These are phyloP conservation scores for Kuraishia molischiana DNA, from an alignment of 805 yeast genomes.

Conservation along the genomic window DNA sequence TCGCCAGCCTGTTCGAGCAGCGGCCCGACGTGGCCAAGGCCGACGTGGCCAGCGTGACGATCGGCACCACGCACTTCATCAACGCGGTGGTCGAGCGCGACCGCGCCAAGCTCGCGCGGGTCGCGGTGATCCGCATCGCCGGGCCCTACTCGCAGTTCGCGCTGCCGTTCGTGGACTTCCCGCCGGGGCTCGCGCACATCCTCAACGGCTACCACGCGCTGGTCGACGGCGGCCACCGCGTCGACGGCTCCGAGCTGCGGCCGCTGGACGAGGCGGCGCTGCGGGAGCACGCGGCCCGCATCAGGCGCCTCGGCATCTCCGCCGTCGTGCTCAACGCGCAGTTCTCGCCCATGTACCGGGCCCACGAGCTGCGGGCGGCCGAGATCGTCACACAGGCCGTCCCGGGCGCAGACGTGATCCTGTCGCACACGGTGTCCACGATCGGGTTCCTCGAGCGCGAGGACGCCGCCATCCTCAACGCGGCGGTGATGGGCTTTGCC, in stretches of 20 bases:
- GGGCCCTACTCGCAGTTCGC: conserved; percentile 29
- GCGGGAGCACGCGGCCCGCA: conserved; percentile 12
- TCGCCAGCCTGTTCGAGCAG: conserved; percentile 20
- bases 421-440: conserved; percentile 30
- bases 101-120: conserved; percentile 26
- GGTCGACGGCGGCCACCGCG: conserved; percentile 30
- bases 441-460: conserved; percentile 36
- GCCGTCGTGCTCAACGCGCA: conserved; percentile 30
- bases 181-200: conserved; percentile 23
- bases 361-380: conserved; percentile 27
- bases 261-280: conserved; percentile 22
- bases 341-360: conserved; percentile 27
- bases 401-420: conserved; percentile 23
- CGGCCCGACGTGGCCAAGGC: conserved; percentile 10
- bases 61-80: conserved; percentile 43
- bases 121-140: conserved; percentile 34
- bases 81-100: conserved; percentile 40
- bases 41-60: conserved; percentile 27
- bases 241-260: conserved; percentile 29
- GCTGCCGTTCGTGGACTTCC: conserved; percentile 36
- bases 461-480: conserved; percentile 36
- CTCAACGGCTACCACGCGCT: conserved; percentile 24
- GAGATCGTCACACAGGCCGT: conserved; percentile 21
- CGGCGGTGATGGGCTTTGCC: conserved; percentile 32
- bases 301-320: conserved; percentile 21